Evolutionary conservation across 2,329 filamentous ascomycete genomes (phyloP).

Genomic region (Diaporthe ilicicola): DNA sequence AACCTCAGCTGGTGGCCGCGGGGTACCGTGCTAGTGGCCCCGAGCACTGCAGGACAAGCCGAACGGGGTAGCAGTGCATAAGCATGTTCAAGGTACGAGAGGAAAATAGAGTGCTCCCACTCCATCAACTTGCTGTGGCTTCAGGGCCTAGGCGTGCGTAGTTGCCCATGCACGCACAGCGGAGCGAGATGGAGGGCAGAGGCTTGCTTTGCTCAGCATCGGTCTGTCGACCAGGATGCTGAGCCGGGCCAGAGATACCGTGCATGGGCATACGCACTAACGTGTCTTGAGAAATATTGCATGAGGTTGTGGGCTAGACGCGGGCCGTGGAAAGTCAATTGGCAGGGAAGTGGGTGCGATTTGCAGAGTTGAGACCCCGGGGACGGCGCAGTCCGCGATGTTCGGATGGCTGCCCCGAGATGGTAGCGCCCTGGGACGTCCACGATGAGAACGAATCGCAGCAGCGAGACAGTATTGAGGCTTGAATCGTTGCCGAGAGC

Average conservation of each 20-base stretch:
- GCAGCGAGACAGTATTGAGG: background rate
- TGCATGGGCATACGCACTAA: slow-evolving; percentile 30
- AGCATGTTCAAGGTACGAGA: slow-evolving; percentile 27
- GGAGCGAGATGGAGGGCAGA: slow-evolving; percentile 25
- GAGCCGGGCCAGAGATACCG: slow-evolving; percentile 22
- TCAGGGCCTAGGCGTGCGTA: background rate
- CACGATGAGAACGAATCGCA: slow-evolving; percentile 18
- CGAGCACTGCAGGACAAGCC: slow-evolving; percentile 25
- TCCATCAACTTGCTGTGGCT: slow-evolving; percentile 21
- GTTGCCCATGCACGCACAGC: slow-evolving; percentile 6
- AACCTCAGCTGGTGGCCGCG: slow-evolving; percentile 23
- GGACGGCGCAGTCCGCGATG: slow-evolving; percentile 1
- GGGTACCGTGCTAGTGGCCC: slow-evolving; percentile 26
- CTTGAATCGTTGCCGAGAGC: slow-evolving; percentile 3
- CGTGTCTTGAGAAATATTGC: slow-evolving; percentile 26
- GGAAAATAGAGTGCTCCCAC: slow-evolving; percentile 1
- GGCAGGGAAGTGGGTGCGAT: slow-evolving; percentile 5
- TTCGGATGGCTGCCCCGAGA: slow-evolving; percentile 27
- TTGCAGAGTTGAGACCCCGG: slow-evolving; percentile 5
- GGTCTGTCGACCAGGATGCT: slow-evolving; percentile 28
- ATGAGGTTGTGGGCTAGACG: slow-evolving; percentile 21
- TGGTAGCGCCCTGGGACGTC: slow-evolving; percentile 7
- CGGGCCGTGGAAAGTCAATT: slow-evolving; percentile 20
- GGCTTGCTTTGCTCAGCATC: slow-evolving; percentile 26
- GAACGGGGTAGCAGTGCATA: slow-evolving; percentile 31